Conservation (phyloP, 2,329 filamentous ascomycete species). For the Podosphaera xanthii region DNA sequence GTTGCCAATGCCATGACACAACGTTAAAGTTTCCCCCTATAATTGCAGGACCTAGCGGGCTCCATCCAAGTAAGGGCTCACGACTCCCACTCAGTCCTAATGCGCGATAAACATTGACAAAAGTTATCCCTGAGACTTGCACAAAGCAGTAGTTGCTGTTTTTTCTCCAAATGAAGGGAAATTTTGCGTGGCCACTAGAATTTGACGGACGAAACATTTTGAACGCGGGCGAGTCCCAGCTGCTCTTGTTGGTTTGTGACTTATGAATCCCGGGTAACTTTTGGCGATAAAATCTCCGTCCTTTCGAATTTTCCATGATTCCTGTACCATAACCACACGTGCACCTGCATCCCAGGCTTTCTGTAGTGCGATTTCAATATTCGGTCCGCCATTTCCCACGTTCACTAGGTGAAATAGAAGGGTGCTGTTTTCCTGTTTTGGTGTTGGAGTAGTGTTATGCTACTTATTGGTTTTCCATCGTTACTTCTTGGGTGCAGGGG, state of each 20-base stretch:
- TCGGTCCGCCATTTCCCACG: too few relatives aligned
- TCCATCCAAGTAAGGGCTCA: not conserved
- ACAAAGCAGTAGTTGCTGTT: not conserved
- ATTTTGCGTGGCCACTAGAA: not conserved
- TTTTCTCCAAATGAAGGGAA: not conserved
- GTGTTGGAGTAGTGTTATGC: too few relatives aligned
- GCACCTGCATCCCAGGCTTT: too few relatives aligned
- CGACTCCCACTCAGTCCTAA: not conserved
- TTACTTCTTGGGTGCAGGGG: too few relatives aligned
- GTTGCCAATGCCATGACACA: not conserved
- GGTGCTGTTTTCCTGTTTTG: too few relatives aligned
- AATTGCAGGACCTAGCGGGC: too few relatives aligned
- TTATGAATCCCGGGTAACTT: not conserved
- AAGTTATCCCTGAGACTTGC: not conserved
- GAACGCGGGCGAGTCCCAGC: not conserved
- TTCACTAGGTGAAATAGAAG: too few relatives aligned
- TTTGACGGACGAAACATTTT: not conserved
- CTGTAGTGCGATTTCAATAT: not conserved
- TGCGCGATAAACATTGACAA: not conserved
- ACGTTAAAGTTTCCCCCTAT: too few relatives aligned
- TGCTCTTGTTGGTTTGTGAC: not conserved
- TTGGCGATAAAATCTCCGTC: not conserved
- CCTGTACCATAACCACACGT: not conserved
- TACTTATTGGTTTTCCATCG: too few relatives aligned
- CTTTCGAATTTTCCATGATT: not conserved